Evolutionary conservation across 2,329 filamentous ascomycete species (phyloP), one percentile per base, ranked within the genome.

Genomic region (Cladorrhinum sp.): DNA sequence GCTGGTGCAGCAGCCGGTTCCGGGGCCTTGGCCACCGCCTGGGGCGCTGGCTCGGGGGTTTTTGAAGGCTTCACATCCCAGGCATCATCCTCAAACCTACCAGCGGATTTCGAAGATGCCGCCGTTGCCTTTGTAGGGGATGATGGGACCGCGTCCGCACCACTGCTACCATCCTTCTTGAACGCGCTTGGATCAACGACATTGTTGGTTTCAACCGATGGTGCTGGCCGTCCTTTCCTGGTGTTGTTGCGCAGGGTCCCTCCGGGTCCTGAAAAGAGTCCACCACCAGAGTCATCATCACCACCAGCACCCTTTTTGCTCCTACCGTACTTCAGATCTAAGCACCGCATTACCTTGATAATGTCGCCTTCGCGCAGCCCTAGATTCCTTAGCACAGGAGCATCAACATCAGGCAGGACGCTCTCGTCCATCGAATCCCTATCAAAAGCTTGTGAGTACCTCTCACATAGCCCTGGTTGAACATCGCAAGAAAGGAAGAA

Each of bases 361-460:
- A 97, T 96, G 73, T 99, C 95, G 24, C 95, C 95, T 75, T 98
- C 95, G 62, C 96, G 93, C 53, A 99, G 76, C n/a, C 95, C 95
- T 48, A 99, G 79, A 13, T 90, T 96, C 45, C 95, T 87, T 52
- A 99, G 79, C 18, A 93, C 86, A 62, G 84, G 86, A 4, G 91
- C 85, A 59, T 93, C 91, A 55, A 99, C 93, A 69, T 98, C 95
- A 2, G 92, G 90, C 61, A 98, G 77, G 41, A 96, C 88, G 64
- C 91, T 93, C 74, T 97, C 93, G 66, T 96, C 93, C 92, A 99
- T 98, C 23, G 93, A 95, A 71, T 99, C 95, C 70, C 88, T 88
- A 52, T 85, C 75, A 71, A 99, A 99, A 1, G 92, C 91, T 70
- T 92, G 90, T 1, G 93, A 88, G 71, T 99, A 99, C 58, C 95